phyloP scores from a whole-genome alignment of 2,329 filamentous ascomycete genomes.

The Colletotrichum eleusines region DNA sequence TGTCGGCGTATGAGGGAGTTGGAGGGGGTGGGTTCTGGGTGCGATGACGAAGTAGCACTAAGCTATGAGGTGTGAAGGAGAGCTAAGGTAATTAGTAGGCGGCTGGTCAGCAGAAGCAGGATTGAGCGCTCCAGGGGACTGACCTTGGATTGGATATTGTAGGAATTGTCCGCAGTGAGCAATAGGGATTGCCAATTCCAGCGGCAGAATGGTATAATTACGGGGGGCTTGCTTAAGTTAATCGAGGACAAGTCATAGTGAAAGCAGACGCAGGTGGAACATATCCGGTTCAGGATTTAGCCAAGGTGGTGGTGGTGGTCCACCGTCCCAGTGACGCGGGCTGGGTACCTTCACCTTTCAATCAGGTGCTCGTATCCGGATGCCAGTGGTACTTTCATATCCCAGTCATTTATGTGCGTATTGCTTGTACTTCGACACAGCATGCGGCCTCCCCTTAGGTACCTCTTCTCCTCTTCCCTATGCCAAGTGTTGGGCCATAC shows the following conservation, averaged over 20 bases:
- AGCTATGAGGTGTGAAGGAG: slow-evolving; percentile 3
- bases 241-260: not conserved
- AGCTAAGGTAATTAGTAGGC: slow-evolving; percentile 1
- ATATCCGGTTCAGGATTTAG: not conserved
- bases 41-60: slow-evolving; percentile 5
- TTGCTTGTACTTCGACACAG: not conserved
- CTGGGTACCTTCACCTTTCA: not conserved
- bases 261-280: not conserved
- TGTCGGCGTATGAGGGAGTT: slow-evolving; percentile 1
- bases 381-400: not conserved
- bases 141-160: not conserved
- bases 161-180: not conserved
- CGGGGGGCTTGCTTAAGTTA: not conserved
- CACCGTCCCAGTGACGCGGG: not conserved
- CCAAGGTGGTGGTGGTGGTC: not conserved
- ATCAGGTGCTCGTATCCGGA: not conserved
- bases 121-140: not conserved
- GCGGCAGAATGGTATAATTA: not conserved
- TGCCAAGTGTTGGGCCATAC: not conserved
- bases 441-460: not conserved
- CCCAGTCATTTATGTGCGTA: not conserved
- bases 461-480: not conserved
- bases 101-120: not conserved
- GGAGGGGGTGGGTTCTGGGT: not conserved
- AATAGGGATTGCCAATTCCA: slow-evolving; percentile 1